Percentiles rank a stretch among this genome's conserved stretches.
Evolutionary conservation across 495 filamentous ascomycete genomes (phyloP).

Genomic region (Corynascus novoguineensis): DNA sequence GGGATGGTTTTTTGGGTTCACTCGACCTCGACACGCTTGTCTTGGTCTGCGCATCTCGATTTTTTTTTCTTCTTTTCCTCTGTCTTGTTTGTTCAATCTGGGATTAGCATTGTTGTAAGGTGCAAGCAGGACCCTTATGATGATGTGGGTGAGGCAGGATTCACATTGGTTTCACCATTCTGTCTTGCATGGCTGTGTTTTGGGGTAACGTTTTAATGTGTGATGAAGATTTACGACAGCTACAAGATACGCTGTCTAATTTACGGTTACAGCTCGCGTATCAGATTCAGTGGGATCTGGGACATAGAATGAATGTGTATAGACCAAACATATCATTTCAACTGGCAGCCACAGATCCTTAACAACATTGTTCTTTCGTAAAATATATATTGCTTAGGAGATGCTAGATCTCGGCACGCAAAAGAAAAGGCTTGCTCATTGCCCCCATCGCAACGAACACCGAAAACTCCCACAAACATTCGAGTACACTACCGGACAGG

Average conservation of each 20-base stretch:
- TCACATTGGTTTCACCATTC: background rate
- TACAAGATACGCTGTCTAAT: background rate
- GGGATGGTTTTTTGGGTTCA: background rate
- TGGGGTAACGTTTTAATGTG: background rate
- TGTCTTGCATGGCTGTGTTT: background rate
- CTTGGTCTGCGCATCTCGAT: background rate
- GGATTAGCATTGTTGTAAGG: background rate
- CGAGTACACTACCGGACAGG: conserved; percentile 20
- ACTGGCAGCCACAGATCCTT: background rate
- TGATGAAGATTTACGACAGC: background rate
- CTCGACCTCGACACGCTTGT: background rate
- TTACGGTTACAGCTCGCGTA: background rate
- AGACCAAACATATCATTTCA: background rate
- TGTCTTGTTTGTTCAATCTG: background rate
- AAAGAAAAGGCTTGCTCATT: background rate
- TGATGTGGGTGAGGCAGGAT: background rate
- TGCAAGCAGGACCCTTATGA: background rate
- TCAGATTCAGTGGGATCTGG: background rate
- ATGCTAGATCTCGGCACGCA: background rate
- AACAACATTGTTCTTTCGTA: background rate
- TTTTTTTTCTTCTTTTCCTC: background rate
- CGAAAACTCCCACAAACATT: background rate
- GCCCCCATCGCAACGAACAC: background rate
- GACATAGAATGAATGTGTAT: background rate
- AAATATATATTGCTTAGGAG: background rate